Percentiles rank a stretch among this genome's conserved stretches.
Conservation (phyloP, 129 eudicot species). For the Escallonia rubra region DNA sequence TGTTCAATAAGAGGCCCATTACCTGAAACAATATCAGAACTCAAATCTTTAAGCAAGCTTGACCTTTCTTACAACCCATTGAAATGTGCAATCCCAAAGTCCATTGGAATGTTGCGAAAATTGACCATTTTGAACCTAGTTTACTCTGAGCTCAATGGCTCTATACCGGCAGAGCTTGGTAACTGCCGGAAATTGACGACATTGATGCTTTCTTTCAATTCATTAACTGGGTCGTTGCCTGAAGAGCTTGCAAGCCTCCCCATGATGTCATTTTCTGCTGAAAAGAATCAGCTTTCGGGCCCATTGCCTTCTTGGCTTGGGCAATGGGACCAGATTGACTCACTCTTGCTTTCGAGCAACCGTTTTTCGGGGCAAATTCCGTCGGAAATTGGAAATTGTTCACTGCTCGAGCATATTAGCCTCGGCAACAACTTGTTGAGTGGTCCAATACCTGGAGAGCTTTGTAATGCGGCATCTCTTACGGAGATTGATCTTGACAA, state of each 20-base stretch:
- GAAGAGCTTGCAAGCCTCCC: constrained; percentile 51
- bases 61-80: constrained; percentile 78
- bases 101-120: constrained; percentile 39
- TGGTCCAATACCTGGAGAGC: constrained; percentile 61
- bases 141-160: constrained; percentile 54
- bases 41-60: constrained; percentile 42
- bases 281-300: constrained; percentile 65
- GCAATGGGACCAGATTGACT: constrained; percentile 48
- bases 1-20: constrained; percentile 62
- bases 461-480: constrained; percentile 52
- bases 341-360: constrained; percentile 53
- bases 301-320: constrained; percentile 63
- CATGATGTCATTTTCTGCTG: constrained; percentile 46
- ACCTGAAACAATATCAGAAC: constrained; percentile 53
- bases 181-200: constrained; percentile 46
- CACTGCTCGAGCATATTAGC: constrained; percentile 40
- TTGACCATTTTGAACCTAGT: constrained; percentile 50
- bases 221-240: constrained; percentile 53
- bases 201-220: constrained; percentile 65
- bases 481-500: constrained; percentile 53
- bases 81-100: constrained; percentile 53
- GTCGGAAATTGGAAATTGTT: constrained; percentile 65
- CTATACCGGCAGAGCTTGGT: constrained; percentile 64
- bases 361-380: constrained; percentile 59
- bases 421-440: constrained; percentile 54